Evolutionary conservation across 306 rosid genomes (phyloP), one percentile per base, ranked within the genome.

Genomic region (Cercis canadensis): DNA sequence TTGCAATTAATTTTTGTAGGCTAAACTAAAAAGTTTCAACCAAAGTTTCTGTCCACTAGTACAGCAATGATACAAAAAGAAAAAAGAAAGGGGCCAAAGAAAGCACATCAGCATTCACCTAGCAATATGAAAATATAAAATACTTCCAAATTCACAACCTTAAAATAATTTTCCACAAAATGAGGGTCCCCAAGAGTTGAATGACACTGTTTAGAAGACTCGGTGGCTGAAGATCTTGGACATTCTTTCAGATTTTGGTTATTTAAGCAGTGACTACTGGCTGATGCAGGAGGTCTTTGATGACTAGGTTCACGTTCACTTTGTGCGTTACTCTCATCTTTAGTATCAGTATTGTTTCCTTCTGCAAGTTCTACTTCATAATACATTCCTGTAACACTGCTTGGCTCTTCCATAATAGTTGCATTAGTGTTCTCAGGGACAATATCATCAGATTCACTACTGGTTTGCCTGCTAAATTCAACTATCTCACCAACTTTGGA

Each of bases 161-260:
- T 93, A 79, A 93, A 93, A 88, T 90, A 93, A 62, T 88, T 90
- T 76, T 93, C 94, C 80, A 93, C 96, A 77, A 90, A 90, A 81
- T 90, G 86, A 39, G 94, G 89, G 83, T 88, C 93, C 32, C 37
- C 72, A 51, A 85, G 79, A 82, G 90, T 88, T 72, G 96, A 90
- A 83, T 87, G 96, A 62, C 81, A 53, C 66, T 65, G 81, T 65
- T 83, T 77, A 82, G 85, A 84, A 76, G 79, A 62, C 80, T 80
- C 84, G 55, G 44, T n/a, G 55, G 69, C 67, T 49, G 59, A 66
- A 58, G 78, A 71, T 59, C 39, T 81, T 62, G 90, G 66, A n/a
- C 81, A 59, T 29, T 78, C 81, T 46, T 79, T 70, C 37, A 59
- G 40, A 50, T 59, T 75, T 29, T 64, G 81, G 34, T 64, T 77